These are phyloP conservation scores for Mycena vulgaris DNA, from an alignment of 768 basidiomycete species.

Conservation along the genomic window DNA sequence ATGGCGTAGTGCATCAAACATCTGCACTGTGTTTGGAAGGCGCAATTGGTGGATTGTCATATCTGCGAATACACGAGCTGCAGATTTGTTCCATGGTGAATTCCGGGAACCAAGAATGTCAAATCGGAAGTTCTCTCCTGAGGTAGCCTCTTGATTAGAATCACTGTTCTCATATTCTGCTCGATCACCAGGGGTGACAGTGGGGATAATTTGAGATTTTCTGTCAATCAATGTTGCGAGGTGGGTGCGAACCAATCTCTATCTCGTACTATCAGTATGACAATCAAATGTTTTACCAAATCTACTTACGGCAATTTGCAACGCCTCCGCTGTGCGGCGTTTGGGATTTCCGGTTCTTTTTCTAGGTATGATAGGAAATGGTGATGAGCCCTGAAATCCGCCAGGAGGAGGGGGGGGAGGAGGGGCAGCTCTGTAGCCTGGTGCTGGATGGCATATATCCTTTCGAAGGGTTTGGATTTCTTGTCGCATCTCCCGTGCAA, in stretches of 20 bases:
- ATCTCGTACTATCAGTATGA: too few relatives aligned
- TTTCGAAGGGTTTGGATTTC: not conserved
- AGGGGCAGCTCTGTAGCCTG: too few relatives aligned
- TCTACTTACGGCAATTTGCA: not conserved
- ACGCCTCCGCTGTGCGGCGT: not conserved
- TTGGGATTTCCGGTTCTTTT: not conserved
- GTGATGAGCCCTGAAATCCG: not conserved
- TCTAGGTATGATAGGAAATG: not conserved
- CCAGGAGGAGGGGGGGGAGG: not conserved
- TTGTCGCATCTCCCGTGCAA: not conserved
- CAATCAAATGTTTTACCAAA: too few relatives aligned
- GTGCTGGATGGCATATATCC: not conserved
- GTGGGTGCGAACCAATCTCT: constrained; percentile 1
- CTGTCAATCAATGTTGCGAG: not conserved
- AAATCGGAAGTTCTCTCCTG: constrained; percentile 11
- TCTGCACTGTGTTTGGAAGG: constrained; percentile 3
- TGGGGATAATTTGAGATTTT: not conserved
- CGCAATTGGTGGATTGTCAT: constrained; percentile 2
- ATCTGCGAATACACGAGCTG: constrained; percentile 19
- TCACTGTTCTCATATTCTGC: not conserved
- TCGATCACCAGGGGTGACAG: not conserved
- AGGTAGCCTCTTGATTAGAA: constrained; percentile 26
- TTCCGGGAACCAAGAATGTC: not conserved
- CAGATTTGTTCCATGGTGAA: constrained; percentile 27
- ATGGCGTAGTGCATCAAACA: constrained; percentile 4